Conservation (phyloP, 345 rosid genomes). For the Pistacia vera region DNA sequence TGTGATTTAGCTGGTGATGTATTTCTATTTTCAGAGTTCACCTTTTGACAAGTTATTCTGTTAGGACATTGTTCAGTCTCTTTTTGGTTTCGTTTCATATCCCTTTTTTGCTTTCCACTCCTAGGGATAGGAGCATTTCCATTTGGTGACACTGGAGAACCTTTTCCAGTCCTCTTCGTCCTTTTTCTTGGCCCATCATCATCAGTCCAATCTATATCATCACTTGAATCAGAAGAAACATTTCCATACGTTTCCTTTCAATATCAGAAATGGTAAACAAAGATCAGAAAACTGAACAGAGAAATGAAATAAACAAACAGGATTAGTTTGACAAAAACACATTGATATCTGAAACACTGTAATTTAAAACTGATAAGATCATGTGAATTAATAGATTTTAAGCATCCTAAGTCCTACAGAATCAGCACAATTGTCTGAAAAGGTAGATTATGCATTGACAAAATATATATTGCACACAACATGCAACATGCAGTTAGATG, state of each 20-base stretch:
- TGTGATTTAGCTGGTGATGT: conserved; percentile 21
- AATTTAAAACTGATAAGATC: neutral
- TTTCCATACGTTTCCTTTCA: conserved; percentile 79
- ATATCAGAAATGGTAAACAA: conserved; percentile 24
- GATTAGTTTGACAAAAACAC: neutral
- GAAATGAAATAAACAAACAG: neutral
- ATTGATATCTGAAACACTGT: neutral
- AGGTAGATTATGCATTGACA: conserved; percentile 1
- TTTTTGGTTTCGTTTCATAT: conserved; percentile 25
- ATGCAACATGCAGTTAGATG: neutral
- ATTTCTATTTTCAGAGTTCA: conserved; percentile 26
- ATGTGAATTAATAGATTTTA: neutral
- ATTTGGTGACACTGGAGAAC: conserved; percentile 31
- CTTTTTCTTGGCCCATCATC: conserved; percentile 48
- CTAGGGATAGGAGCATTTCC: conserved; percentile 27
- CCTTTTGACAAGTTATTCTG: conserved; percentile 26
- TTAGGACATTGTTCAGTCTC: conserved; percentile 24
- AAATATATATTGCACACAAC: neutral
- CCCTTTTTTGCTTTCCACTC: conserved; percentile 18
- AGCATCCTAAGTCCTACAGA: neutral
- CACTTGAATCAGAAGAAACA: conserved; percentile 42
- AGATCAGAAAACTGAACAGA: conserved; percentile 21
- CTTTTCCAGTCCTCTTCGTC: conserved; percentile 50
- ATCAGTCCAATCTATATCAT: conserved; percentile 20
- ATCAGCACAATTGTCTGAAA: neutral